These are phyloP conservation scores for Pleodorina starrii DNA, from an alignment of 139 green algal species.

Conservation along the genomic window DNA sequence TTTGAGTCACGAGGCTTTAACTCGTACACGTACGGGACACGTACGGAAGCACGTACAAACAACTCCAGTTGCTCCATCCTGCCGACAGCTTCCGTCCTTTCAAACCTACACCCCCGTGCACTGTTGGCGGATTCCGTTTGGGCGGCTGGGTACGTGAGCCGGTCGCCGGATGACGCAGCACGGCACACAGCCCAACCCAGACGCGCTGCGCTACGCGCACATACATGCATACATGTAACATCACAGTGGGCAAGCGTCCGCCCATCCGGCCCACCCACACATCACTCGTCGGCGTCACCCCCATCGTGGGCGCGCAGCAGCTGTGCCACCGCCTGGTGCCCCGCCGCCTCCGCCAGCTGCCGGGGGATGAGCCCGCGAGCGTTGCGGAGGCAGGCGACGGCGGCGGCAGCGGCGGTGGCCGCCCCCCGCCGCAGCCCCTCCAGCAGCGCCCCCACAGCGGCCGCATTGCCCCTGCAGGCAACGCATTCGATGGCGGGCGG, in stretches of 20 bases:
- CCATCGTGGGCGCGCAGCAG: neutral
- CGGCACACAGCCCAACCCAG: neutral
- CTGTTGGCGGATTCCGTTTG: no score
- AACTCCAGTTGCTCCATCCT: no score
- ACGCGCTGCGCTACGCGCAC: neutral
- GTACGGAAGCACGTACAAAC: no score
- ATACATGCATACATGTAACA: neutral
- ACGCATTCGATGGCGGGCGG: neutral
- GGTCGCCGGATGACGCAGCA: neutral
- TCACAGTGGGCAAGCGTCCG: neutral
- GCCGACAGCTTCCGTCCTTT: no score
- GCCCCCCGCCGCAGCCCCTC: neutral
- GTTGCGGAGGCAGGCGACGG: neutral
- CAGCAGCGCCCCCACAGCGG: neutral
- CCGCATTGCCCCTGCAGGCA: neutral
- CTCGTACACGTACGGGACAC: no score
- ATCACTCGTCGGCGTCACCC: neutral
- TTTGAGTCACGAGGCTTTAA: no score
- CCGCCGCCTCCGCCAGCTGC: slow-evolving; percentile 22
- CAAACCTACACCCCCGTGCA: no score
- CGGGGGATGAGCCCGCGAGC: neutral
- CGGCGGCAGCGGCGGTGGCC: neutral
- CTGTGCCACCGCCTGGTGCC: neutral
- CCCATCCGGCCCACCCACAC: neutral
- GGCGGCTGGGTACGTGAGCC: neutral